Evolutionary conservation across 2,329 filamentous ascomycete genomes (phyloP), one percentile per base, ranked within the genome.

Genomic region (Phialophora macrospora): DNA sequence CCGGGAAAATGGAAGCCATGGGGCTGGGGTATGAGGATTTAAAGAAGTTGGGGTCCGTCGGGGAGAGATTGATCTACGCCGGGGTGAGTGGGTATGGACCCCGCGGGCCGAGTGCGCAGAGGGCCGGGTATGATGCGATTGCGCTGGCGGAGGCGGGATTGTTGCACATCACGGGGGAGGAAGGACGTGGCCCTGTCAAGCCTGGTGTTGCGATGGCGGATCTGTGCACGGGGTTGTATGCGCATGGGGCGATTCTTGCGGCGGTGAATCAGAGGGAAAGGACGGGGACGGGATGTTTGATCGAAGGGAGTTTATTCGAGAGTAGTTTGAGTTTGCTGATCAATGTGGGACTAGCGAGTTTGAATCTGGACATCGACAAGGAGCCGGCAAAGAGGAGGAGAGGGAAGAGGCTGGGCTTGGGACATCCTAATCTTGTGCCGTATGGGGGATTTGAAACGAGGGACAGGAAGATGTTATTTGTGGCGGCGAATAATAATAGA

Each of bases 51-150:
- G 38, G 24, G 4, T 20, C 14, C 5, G 58, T 26, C 2, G 69
- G 72, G 28, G 57, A 77, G 2, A 84, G 83, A 34, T 76, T 87
- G 14, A 77, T 87, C 41, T 75, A 80, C 6, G 84, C 83, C 1
- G 84, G 79, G 52, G 70, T 87, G 17, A 84, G 82, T 1, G 84
- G 85, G 0, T 87, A 83, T 67, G 84, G 84, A 0, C 76, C 80
- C 0, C 61, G 73, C 0, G 83, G 84, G 0, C 82, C 82, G 22
- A 68, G 63, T 63, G 52, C 55, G n/a, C 62, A 63, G 28, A 65
- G 66, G 28, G 70, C 70, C 11, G 70, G 70, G 8, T 72, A 72
- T 55, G 70, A 72, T 65, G 67, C 69, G 3, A 67, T 72, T 30
- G 70, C 68, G 17, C 63, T 69, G 30, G 68, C 68, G 3, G 69